phyloP scores from a whole-genome alignment of 2,329 filamentous ascomycete species.

The Trichoderma koningiopsis region DNA sequence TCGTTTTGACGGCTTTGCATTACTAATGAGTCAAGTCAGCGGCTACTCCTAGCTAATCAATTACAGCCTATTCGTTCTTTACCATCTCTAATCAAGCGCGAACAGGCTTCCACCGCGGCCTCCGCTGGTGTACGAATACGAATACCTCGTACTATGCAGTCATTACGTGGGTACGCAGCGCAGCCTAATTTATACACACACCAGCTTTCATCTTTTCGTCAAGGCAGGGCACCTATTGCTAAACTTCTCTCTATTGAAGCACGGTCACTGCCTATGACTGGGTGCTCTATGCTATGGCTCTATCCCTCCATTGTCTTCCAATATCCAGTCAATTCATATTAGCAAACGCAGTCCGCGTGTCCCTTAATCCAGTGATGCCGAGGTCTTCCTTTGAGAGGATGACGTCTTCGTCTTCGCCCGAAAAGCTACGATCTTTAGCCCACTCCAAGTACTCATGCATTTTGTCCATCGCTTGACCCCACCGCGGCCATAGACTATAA shows the following conservation, averaged over 20 bases:
- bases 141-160: background rate
- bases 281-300: background rate
- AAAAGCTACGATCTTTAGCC: background rate
- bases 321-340: background rate
- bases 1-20: background rate
- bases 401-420: background rate
- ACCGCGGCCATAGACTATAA: background rate
- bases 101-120: background rate
- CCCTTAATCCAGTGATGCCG: background rate
- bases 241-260: background rate
- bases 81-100: background rate
- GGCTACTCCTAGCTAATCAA: background rate
- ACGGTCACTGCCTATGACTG: background rate
- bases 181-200: background rate
- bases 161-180: background rate
- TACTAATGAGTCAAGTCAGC: background rate
- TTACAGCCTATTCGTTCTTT: too few relatives aligned
- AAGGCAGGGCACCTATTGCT: background rate
- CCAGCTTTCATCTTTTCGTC: background rate
- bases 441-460: background rate
- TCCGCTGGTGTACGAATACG: background rate
- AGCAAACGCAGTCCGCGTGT: background rate
- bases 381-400: background rate
- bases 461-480: background rate
- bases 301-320: background rate